Evolutionary conservation across 2,329 filamentous ascomycete species (phyloP), one percentile per base, ranked within the genome.

Genomic region (Botrytis aclada): DNA sequence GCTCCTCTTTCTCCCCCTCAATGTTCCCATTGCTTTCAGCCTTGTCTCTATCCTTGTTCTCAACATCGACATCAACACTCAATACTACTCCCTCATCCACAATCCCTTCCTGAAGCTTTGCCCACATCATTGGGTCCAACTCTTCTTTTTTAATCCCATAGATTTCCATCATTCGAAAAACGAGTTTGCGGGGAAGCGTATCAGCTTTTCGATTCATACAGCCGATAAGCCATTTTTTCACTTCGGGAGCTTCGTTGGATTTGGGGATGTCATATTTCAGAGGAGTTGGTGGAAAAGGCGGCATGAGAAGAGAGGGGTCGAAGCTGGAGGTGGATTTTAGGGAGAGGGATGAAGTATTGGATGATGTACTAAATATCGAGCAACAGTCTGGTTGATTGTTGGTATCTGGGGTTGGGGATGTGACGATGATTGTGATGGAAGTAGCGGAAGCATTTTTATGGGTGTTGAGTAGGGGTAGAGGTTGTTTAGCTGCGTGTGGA

Each of bases 191-290:
- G 4, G 76, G 77, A 29, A 80, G 76, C 16, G 73, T 69, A 41
- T 76, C 64, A 20, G 76, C 75, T 72, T 79, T 77, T 1, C 70
- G 62, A 29, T 78, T 79, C 61, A 80, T 71, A 69, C 78, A 77
- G 2, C 66, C 37, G 39, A 79, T 75, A 37, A 79, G 74, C 70
- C 77, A 80, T 43, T 74, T 71, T 25, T 77, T 69, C 32, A 79
- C 72, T 39, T 78, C 77, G 9, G 73, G 71, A 34, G 74, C 73
- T 34, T 79, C 78, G 45, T 75, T 73, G 1, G 74, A 75, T 73
- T 76, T 75, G 5, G 69, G 70, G 0, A 56, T 56, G n/a, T 56
- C 75, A 54, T 29, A 71, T 65, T 16, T 45, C 60, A 2, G 69
- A 60, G 29, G 74, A 66, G 29, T 25, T 61, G 58, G 29, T 72